A percentile compares a stretch with the other conserved stretches of the same genome.
Conservation (phyloP, 1,284 basidiomycete species). For the Microbotryomycetes sp. region DNA sequence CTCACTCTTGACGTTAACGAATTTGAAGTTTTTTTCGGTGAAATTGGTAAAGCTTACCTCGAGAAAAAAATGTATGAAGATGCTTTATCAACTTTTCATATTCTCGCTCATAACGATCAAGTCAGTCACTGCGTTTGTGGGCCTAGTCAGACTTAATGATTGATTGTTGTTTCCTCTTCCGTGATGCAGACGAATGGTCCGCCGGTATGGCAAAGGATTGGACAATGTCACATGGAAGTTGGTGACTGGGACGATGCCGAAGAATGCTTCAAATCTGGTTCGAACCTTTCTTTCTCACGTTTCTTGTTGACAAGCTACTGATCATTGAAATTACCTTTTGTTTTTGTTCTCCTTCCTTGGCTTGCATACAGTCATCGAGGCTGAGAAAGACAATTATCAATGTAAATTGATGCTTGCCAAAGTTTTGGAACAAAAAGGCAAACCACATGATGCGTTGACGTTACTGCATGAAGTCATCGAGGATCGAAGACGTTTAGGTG, state of each 20-base stretch:
- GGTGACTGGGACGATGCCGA: constrained; percentile 66
- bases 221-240: constrained; percentile 53
- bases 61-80: constrained; percentile 64
- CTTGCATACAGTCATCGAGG: constrained; percentile 56
- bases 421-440: constrained; percentile 70
- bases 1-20: constrained; percentile 59
- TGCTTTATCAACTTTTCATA: constrained; percentile 69
- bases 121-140: too few species aligned
- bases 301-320: too few species aligned
- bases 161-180: background rate
- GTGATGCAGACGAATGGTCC: constrained; percentile 32
- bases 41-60: constrained; percentile 78
- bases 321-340: background rate
- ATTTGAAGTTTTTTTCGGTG: constrained; percentile 68
- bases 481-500: background rate
- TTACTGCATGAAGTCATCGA: constrained; percentile 66
- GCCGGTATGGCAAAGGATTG: constrained; percentile 34
- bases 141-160: background rate
- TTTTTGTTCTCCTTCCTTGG: background rate
- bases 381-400: constrained; percentile 67
- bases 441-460: constrained; percentile 73
- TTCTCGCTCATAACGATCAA: constrained; percentile 62
- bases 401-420: constrained; percentile 83
- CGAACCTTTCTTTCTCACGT: too few species aligned
- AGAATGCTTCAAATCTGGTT: constrained; percentile 75